Evolutionary conservation across 768 basidiomycete genomes (phyloP).

Genomic region (Leucocoprinus birnbaumii): DNA sequence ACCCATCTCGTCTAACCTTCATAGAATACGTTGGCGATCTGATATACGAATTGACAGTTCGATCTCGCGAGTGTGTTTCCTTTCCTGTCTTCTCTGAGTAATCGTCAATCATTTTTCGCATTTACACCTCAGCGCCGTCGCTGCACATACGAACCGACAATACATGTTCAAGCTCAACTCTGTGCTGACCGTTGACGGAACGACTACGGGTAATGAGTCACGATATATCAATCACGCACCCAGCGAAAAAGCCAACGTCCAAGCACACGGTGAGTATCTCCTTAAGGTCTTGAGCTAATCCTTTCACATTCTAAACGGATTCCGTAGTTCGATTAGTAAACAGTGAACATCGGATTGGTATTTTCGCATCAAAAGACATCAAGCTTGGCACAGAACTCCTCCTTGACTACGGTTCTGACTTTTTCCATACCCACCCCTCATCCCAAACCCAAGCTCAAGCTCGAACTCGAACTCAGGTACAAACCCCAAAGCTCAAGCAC

Average conservation of each 20-base stretch:
- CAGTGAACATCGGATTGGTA: conserved; percentile 14
- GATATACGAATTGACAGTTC: conserved; percentile 13
- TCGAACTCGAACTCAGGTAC: background rate
- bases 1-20: background rate
- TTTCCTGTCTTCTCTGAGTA: background rate
- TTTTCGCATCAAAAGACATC: conserved; percentile 14
- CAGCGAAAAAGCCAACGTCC: conserved; percentile 8
- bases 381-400: conserved; percentile 16
- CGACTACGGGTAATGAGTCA: conserved; percentile 11
- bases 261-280: conserved; percentile 6
- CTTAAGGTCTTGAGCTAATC: too few species aligned
- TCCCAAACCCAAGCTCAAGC: background rate
- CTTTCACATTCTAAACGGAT: background rate
- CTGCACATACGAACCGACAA: conserved; percentile 9
- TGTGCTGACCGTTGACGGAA: conserved; percentile 8
- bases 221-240: conserved; percentile 14
- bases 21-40: conserved; percentile 18
- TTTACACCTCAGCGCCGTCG: background rate
- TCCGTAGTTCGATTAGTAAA: conserved; percentile 12
- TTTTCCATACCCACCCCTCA: background rate
- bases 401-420: conserved; percentile 16
- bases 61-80: conserved; percentile 15
- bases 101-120: background rate
- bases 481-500: background rate
- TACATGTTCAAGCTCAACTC: conserved; percentile 18